These are phyloP conservation scores for Jimgerdemannia flammicorona DNA, from an alignment of 192 early-diverging fungal genomes.

Conservation along the genomic window DNA sequence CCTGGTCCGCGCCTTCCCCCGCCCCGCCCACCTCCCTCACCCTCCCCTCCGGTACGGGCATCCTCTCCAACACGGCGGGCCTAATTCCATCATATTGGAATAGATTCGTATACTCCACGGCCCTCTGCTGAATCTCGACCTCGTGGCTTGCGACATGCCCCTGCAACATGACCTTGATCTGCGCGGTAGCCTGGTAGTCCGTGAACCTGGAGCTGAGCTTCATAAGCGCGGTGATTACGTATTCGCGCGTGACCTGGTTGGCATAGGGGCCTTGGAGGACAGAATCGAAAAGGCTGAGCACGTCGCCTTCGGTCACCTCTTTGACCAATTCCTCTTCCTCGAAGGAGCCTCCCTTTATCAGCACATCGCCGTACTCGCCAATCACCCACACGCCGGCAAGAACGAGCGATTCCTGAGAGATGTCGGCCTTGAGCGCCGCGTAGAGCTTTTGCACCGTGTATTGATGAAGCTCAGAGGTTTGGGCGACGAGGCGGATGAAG, in stretches of 20 bases:
- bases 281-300: constrained; percentile 68
- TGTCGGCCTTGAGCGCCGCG: constrained; percentile 75
- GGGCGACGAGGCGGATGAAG: constrained; percentile 88
- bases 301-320: constrained; percentile 65
- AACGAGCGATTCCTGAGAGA: constrained; percentile 64
- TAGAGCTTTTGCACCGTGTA: constrained; percentile 91
- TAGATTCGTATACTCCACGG: constrained; percentile 84
- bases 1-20: constrained; percentile 44
- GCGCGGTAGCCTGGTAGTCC: constrained; percentile 31
- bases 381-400: constrained; percentile 90
- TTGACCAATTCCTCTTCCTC: constrained; percentile 64
- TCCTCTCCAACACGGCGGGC: constrained; percentile 83
- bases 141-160: constrained; percentile 69
- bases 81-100: constrained; percentile 72
- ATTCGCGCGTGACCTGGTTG: constrained; percentile 73
- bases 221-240: constrained; percentile 82
- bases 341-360: constrained; percentile 63
- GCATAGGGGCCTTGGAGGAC: constrained; percentile 81
- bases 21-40: constrained; percentile 15
- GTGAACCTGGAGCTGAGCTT: constrained; percentile 86
- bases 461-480: constrained; percentile 73
- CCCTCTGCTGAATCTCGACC: constrained; percentile 92
- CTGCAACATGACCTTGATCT: constrained; percentile 58
- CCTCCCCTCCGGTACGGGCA: constrained; percentile 78
- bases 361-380: constrained; percentile 95